Evolutionary conservation across 371 early-diverging fungal genomes (phyloP).

Genomic region (Actinomortierella wolfii): DNA sequence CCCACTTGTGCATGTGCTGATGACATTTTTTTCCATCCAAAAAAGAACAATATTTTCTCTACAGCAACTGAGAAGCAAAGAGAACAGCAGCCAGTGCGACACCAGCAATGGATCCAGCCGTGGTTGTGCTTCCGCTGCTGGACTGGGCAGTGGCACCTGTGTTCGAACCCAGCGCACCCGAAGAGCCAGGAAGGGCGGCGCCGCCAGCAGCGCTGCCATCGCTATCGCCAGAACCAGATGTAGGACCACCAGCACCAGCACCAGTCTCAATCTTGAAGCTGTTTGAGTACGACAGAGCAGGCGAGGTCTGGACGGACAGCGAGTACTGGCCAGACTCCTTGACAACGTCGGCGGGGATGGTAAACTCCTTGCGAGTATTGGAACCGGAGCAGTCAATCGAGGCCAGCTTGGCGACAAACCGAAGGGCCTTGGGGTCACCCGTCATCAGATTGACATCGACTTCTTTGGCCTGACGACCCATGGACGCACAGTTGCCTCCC

Average conservation of each 20-base stretch:
- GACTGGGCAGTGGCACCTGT: too few species aligned
- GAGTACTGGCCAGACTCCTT: slow-evolving; percentile 17
- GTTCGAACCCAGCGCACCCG: too few species aligned
- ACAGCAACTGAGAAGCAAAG: too few species aligned
- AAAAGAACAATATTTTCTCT: too few species aligned
- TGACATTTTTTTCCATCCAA: too few species aligned
- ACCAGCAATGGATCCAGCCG: too few species aligned
- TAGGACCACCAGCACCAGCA: background rate
- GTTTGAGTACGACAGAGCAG: slow-evolving; percentile 30
- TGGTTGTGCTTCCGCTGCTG: too few species aligned
- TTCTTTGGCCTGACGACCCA: slow-evolving; percentile 19
- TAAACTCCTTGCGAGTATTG: slow-evolving; percentile 34
- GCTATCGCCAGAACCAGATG: background rate
- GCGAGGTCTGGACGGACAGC: slow-evolving; percentile 34
- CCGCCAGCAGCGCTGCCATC: too few species aligned
- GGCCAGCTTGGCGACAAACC: slow-evolving; percentile 32
- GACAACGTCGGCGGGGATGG: slow-evolving; percentile 22
- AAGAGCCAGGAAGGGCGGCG: too few species aligned
- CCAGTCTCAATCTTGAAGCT: slow-evolving; percentile 19
- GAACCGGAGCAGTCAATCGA: slow-evolving; percentile 31
- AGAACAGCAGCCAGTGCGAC: too few species aligned
- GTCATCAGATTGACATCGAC: slow-evolving; percentile 39
- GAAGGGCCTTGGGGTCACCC: slow-evolving; percentile 18
- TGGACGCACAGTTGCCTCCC: slow-evolving; percentile 35
- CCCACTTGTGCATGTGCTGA: too few species aligned